phyloP scores from a whole-genome alignment of 345 rosid genomes.

The Cardamine chenopodiifolia region DNA sequence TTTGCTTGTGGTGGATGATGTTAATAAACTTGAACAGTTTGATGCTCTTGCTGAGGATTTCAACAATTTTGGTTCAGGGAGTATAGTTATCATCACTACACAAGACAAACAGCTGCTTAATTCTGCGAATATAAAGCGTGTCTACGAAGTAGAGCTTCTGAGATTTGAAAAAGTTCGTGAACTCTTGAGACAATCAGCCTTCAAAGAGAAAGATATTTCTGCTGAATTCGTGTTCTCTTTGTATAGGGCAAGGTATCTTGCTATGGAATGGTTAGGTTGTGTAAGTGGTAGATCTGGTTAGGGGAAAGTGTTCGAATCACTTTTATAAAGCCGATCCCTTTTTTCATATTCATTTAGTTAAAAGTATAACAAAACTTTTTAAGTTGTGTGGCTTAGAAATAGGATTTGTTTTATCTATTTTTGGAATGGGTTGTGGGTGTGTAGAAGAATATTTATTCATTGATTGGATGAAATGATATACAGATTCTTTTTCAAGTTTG shows the following conservation, averaged over 20 bases:
- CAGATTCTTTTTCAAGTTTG: conserved; percentile 17
- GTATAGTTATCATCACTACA: conserved; percentile 38
- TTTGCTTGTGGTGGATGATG: conserved; percentile 29
- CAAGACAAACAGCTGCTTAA: conserved; percentile 34
- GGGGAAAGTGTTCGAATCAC: conserved; percentile 10
- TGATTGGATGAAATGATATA: not conserved
- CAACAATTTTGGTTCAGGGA: conserved; percentile 32
- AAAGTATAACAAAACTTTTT: conserved; percentile 24
- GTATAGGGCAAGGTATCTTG: conserved; percentile 6
- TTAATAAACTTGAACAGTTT: conserved; percentile 17
- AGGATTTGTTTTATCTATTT: conserved; percentile 33
- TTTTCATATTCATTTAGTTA: too few species aligned
- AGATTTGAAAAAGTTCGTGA: not conserved
- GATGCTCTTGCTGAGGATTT: conserved; percentile 32
- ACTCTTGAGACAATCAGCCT: conserved; percentile 27
- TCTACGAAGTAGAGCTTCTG: conserved; percentile 32
- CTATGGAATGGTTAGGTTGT: conserved; percentile 21
- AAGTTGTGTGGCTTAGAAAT: conserved; percentile 27
- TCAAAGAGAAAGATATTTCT: conserved; percentile 5
- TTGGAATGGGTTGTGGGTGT: conserved; percentile 27
- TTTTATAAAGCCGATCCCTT: not conserved
- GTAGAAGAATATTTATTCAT: conserved; percentile 9
- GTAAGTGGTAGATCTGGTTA: conserved; percentile 13
- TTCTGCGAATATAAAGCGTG: not conserved
- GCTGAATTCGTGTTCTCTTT: conserved; percentile 1